Conservation (phyloP, 2,329 filamentous ascomycete genomes). For the Drechslerella coelobrocha region DNA sequence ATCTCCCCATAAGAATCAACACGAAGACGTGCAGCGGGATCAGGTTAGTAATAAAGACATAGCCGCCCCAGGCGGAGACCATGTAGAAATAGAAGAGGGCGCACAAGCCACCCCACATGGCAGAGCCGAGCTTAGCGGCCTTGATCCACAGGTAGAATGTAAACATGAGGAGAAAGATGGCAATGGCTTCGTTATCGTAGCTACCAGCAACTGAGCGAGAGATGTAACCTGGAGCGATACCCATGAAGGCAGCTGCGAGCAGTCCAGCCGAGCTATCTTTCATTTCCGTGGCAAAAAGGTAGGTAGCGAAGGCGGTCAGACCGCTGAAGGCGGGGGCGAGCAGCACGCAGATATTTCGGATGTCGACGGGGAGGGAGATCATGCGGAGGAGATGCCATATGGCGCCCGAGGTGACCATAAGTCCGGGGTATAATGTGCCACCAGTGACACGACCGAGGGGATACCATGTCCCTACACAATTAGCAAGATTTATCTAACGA, state of each 20-base stretch:
- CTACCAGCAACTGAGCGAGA: conserved; percentile 96
- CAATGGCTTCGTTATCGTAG: conserved; percentile 99
- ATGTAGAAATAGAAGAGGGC: conserved; percentile 99
- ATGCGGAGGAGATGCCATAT: conserved; percentile 94
- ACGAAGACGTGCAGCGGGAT: conserved; percentile 93
- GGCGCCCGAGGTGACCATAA: conserved; percentile 97
- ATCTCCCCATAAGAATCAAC: conserved; percentile 93
- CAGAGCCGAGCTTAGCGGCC: conserved; percentile 92
- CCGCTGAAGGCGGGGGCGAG: conserved; percentile 94
- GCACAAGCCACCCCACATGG: conserved; percentile 93
- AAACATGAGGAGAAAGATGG: conserved; percentile 97
- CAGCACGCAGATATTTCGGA: conserved; percentile 97
- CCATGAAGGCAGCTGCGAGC: conserved; percentile 94
- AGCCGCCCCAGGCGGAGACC: conserved; percentile 99
- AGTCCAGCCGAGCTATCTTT: conserved; percentile 93
- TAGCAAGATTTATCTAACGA: conserved; percentile 21
- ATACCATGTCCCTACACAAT: conserved; percentile 82
- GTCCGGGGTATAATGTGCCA: conserved; percentile 95
- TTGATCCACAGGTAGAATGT: conserved; percentile 99
- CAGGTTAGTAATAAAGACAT: conserved; percentile 98
- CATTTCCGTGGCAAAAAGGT: conserved; percentile 97
- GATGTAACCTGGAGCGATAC: conserved; percentile 96
- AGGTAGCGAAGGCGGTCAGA: conserved; percentile 88
- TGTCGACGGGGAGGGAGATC: conserved; percentile 91
- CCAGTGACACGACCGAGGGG: conserved; percentile 97